Base-by-base conservation (phyloP, 805 yeast species). In the Lipomyces kockii region DNA sequence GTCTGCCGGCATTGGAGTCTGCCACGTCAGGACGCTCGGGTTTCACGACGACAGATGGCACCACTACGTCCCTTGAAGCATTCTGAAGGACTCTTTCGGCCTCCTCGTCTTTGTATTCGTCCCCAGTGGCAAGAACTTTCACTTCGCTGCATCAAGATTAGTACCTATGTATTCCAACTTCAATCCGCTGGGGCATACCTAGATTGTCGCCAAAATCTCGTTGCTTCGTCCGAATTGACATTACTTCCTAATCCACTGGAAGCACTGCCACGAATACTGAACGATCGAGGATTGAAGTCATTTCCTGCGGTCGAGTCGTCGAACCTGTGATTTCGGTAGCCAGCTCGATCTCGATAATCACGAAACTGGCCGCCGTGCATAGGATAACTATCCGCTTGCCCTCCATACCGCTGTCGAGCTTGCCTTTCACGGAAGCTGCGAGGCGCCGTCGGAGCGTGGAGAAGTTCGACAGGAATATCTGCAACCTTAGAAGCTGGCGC, bases 361-460 rank as follows among this genome's bases (percentile, higher is more conserved):
- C 43, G 43, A 37, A 37, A 37, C 43, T 37, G 43, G 8, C 49
- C 22, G 8, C 49, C 22, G 22, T 17, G 49, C 11, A n/a, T n/a
- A 12, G 22, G 22, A 43, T 43, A 43, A 43, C 49, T 17, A 17
- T 43, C 49, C 9, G 9, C 49, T n/a, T 17, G 49, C 20, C 22
- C 20, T 6, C 49, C 49, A 43, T 12, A 17, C 49, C 49, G 22
- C 9, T 43, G 49, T 43, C 49, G 51, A 20, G 62, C 61, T 43
- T 43, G 35, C 62, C 29, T 14, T 29, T 61, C 64, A 22, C 51
- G 64, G 27, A 57, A 20, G 12, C 61, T 49, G 27, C 69, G 60
- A 20, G 69, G 69, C 9, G 60, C 69, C 12, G 64, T 60, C 8
- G 69, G 69, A 4, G 67, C 64, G 56, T 60, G 54, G 20, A 63